These are phyloP conservation scores for Pistacia vera DNA, from an alignment of 345 rosid genomes.

Conservation along the genomic window DNA sequence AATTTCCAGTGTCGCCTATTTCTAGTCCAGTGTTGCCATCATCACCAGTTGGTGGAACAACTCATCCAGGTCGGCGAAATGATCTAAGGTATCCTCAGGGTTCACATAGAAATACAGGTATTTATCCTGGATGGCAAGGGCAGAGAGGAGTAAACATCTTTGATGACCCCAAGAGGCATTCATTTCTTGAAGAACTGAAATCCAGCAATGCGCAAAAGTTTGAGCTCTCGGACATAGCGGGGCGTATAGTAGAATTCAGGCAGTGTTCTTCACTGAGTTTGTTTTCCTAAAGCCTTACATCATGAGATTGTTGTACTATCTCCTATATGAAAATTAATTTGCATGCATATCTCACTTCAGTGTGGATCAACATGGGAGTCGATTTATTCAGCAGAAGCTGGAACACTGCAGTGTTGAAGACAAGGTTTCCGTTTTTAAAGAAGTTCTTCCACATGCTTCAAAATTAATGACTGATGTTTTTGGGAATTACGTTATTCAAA, in stretches of 20 bases:
- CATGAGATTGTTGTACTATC: neutral
- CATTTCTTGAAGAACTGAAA: constrained; percentile 91
- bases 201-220: constrained; percentile 79
- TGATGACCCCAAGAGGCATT: constrained; percentile 66
- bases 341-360: constrained; percentile 44
- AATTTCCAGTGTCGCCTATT: constrained; percentile 66
- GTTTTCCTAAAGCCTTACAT: constrained; percentile 12
- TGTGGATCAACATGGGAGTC: constrained; percentile 98
- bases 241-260: constrained; percentile 91
- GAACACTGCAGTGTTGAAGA: constrained; percentile 80
- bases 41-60: constrained; percentile 56
- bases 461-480: constrained; percentile 96
- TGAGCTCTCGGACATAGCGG: constrained; percentile 85
- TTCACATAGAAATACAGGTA: constrained; percentile 55
- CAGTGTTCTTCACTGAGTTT: constrained; percentile 34
- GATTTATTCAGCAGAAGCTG: constrained; percentile 96
- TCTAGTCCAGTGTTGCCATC: constrained; percentile 73
- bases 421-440: constrained; percentile 80
- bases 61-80: constrained; percentile 53
- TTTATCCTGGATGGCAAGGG: constrained; percentile 84
- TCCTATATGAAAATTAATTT: constrained; percentile 19
- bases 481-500: constrained; percentile 57
- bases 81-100: constrained; percentile 61
- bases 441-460: constrained; percentile 88
- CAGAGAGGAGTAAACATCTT: constrained; percentile 58